These are phyloP conservation scores for Pyrenochaeta sp. DNA, from an alignment of 2,329 filamentous ascomycete species.

Conservation along the genomic window DNA sequence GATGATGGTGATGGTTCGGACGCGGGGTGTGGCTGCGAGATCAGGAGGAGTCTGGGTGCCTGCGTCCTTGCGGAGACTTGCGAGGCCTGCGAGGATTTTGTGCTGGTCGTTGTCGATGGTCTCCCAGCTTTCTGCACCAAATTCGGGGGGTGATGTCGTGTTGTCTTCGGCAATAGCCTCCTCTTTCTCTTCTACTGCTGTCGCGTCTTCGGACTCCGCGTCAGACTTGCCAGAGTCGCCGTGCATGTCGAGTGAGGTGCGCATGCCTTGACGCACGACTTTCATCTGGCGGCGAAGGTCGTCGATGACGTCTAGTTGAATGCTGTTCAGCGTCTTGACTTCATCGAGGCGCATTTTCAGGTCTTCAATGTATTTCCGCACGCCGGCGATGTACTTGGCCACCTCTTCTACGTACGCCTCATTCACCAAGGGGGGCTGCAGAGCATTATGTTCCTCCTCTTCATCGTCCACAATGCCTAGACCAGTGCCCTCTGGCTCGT, in stretches of 20 bases:
- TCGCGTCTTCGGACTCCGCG: conserved; percentile 3
- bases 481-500: conserved; percentile 14
- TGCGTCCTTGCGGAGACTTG: conserved; percentile 6
- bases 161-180: background rate
- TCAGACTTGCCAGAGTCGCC: conserved; percentile 2
- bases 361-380: conserved; percentile 33
- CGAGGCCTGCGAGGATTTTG: conserved; percentile 4
- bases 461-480: conserved; percentile 7
- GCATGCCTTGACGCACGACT: conserved; percentile 21
- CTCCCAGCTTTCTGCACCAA: conserved; percentile 21
- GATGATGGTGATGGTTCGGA: conserved; percentile 15
- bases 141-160: conserved; percentile 1
- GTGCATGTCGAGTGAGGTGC: conserved; percentile 8
- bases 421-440: conserved; percentile 7
- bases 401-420: conserved; percentile 36
- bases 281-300: conserved; percentile 35
- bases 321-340: conserved; percentile 40
- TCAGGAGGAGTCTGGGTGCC: conserved; percentile 8
- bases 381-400: conserved; percentile 34
- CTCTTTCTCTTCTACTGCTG: conserved; percentile 1
- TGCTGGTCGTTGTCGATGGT: conserved; percentile 10
- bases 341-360: conserved; percentile 42
- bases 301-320: conserved; percentile 41
- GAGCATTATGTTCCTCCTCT: conserved; percentile 3
- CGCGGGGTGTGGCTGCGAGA: background rate